Percentiles rank a stretch among this genome's conserved stretches.
These are phyloP conservation scores for Chionographis japonica DNA, from an alignment of 106 monocot genomes.

Conservation along the genomic window DNA sequence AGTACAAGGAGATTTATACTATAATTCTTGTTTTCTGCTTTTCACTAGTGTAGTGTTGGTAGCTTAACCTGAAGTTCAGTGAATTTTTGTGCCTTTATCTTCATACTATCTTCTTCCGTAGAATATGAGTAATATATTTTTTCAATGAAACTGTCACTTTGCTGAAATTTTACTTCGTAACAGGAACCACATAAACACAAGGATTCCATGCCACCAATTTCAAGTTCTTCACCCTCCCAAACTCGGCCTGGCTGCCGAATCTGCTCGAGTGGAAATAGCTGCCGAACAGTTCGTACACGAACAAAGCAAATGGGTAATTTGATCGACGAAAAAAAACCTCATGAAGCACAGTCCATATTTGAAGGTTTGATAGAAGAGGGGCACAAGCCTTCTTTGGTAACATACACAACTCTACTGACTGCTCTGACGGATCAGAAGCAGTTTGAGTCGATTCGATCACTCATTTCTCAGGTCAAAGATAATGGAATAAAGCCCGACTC, in stretches of 20 bases:
- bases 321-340: constrained; percentile 54
- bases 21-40: too few relatives aligned
- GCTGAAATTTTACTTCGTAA: constrained; percentile 1
- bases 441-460: constrained; percentile 54
- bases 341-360: constrained; percentile 53
- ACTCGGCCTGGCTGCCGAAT: constrained; percentile 23
- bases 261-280: constrained; percentile 54
- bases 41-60: too few relatives aligned
- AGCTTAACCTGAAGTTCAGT: too few relatives aligned
- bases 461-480: constrained; percentile 53
- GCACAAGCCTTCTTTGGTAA: constrained; percentile 73
- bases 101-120: neutral
- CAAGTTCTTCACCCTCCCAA: constrained; percentile 16
- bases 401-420: constrained; percentile 75
- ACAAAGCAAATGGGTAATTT: constrained; percentile 64
- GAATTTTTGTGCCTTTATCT: too few relatives aligned
- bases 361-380: constrained; percentile 51
- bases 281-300: constrained; percentile 52
- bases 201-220: constrained; percentile 7
- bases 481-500: constrained; percentile 67
- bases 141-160: neutral
- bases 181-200: constrained; percentile 13
- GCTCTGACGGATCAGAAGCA: constrained; percentile 60
- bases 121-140: neutral
- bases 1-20: too few relatives aligned